Evolutionary conservation across 352 stramenopile genomes (phyloP).

Genomic region (Globisporangium paroecandrum): DNA sequence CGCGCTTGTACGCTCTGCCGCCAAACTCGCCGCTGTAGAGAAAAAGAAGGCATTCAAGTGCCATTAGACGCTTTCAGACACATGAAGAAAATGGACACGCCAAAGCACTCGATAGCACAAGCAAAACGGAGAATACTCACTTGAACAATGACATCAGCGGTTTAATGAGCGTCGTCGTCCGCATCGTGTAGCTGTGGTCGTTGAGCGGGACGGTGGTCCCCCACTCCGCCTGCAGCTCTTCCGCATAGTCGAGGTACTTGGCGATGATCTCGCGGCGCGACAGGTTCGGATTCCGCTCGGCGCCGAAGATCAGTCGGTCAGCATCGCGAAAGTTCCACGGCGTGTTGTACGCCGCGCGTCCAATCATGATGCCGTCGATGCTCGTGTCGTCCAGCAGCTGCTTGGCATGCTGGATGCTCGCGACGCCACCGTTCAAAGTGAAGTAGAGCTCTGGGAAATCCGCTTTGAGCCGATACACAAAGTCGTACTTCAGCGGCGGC

Average conservation of each 20-base stretch:
- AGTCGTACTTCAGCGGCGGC: conserved; percentile 94
- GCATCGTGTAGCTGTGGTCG: conserved; percentile 65
- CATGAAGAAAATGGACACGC: not conserved
- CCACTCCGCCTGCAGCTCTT: conserved; percentile 74
- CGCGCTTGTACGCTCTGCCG: conserved; percentile 79
- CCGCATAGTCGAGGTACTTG: conserved; percentile 85
- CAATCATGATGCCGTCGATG: conserved; percentile 90
- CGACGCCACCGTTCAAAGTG: conserved; percentile 97
- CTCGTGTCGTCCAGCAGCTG: conserved; percentile 78
- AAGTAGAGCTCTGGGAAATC: conserved; percentile 97
- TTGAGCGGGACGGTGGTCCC: conserved; percentile 42
- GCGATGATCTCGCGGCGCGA: conserved; percentile 84
- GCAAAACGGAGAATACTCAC: conserved; percentile 28
- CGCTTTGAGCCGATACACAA: conserved; percentile 91
- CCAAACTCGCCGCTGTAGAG: conserved; percentile 58
- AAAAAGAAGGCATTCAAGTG: conserved; percentile 1
- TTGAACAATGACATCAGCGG: conserved; percentile 75
- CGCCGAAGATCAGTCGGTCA: conserved; percentile 80
- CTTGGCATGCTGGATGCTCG: conserved; percentile 89
- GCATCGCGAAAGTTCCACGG: conserved; percentile 88
- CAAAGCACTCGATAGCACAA: not conserved
- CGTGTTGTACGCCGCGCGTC: conserved; percentile 84
- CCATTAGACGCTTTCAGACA: not conserved
- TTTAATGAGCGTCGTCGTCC: conserved; percentile 76
- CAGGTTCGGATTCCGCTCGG: conserved; percentile 67